phyloP scores from a whole-genome alignment of 352 stramenopile species.

The Thalassiosira exigua region DNA sequence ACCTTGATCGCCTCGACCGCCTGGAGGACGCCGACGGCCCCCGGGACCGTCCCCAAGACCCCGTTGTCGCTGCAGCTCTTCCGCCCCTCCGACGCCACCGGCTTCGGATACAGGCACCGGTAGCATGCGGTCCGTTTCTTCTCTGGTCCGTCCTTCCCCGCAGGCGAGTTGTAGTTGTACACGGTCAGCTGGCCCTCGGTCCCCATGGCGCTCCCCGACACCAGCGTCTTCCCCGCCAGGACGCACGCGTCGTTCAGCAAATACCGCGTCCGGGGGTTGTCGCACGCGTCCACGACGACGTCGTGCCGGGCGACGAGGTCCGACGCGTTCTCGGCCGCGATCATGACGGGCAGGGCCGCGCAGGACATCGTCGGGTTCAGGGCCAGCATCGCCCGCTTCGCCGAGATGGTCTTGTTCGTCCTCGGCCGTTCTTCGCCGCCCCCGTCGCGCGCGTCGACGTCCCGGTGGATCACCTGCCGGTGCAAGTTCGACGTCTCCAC shows the following conservation, averaged over 20 bases:
- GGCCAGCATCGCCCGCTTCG: conserved; percentile 68
- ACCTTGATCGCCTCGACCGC: conserved; percentile 94
- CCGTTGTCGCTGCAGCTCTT: conserved; percentile 94
- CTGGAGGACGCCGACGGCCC: conserved; percentile 93
- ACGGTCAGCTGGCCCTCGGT: conserved; percentile 96
- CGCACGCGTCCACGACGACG: conserved; percentile 94
- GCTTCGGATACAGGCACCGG: conserved; percentile 94
- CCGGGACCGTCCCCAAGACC: conserved; percentile 94
- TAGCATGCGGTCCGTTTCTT: conserved; percentile 88
- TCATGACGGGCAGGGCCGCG: conserved; percentile 67
- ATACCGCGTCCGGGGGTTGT: conserved; percentile 96
- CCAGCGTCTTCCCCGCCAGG: conserved; percentile 86
- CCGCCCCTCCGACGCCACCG: conserved; percentile 75
- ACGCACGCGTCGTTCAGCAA: conserved; percentile 95
- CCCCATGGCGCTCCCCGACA: conserved; percentile 94
- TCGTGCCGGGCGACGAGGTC: conserved; percentile 87
- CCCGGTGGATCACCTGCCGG: conserved; percentile 93
- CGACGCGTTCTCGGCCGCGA: conserved; percentile 88
- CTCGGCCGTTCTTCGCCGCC: conserved; percentile 51
- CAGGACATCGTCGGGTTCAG: conserved; percentile 89
- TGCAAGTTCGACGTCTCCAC: conserved; percentile 98
- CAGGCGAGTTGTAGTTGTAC: conserved; percentile 79
- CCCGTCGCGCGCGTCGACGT: conserved; percentile 63
- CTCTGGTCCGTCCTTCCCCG: conserved; percentile 28
- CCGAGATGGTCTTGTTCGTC: conserved; percentile 91